These are phyloP conservation scores for Tagetes patula DNA, from an alignment of 129 eudicot genomes.

Conservation along the genomic window DNA sequence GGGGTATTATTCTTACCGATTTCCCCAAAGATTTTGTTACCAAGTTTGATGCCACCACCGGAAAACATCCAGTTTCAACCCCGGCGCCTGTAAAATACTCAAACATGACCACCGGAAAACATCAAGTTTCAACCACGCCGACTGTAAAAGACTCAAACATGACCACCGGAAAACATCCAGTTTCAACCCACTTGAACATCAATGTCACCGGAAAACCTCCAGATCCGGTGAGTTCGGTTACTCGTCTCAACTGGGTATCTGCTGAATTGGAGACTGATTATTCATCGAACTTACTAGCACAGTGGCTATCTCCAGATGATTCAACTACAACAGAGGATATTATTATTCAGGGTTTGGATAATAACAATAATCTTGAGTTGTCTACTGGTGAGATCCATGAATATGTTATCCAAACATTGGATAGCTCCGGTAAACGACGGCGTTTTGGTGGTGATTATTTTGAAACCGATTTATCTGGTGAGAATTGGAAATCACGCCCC, in stretches of 20 bases:
- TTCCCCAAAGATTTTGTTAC: conserved; percentile 40
- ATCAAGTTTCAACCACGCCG: too few relatives aligned
- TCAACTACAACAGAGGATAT: conserved; percentile 69
- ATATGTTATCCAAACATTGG: conserved; percentile 69
- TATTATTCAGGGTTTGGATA: conserved; percentile 50
- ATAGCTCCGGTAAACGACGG: conserved; percentile 54
- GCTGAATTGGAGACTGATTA: conserved; percentile 64
- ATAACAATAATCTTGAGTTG: conserved; percentile 32
- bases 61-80: conserved; percentile 24
- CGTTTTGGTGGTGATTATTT: conserved; percentile 90
- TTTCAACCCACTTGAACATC: too few relatives aligned
- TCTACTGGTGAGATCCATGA: conserved; percentile 62
- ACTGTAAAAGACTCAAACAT: too few relatives aligned
- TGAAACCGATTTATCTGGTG: conserved; percentile 75
- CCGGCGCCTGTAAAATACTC: too few relatives aligned
- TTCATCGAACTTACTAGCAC: conserved; percentile 49
- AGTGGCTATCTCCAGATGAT: conserved; percentile 79
- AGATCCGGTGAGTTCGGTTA: conserved; percentile 13
- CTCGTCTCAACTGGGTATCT: conserved; percentile 67
- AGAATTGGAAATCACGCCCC: conserved; percentile 82
- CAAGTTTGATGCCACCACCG: conserved; percentile 23
- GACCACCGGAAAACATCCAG: too few relatives aligned
- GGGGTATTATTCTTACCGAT: conserved; percentile 46
- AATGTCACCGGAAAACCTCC: too few relatives aligned
- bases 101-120: too few relatives aligned